Conservation (phyloP, 305 asterid genomes). For the Solanum hybrid region DNA sequence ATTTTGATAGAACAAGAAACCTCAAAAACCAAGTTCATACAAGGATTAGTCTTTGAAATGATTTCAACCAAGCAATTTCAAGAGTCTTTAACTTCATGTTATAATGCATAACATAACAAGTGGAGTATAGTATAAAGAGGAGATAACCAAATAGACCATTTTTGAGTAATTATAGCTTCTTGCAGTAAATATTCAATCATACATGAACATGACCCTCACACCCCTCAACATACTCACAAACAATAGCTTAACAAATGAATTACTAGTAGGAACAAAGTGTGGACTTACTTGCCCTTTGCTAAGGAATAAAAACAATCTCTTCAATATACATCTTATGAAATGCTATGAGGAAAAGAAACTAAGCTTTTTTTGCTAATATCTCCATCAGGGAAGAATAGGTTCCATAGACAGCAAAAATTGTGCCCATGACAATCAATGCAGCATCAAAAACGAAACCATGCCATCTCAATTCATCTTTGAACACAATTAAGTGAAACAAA, state of each 20-base stretch:
- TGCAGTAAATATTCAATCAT: neutral
- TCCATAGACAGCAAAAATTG: slow-evolving; percentile 13
- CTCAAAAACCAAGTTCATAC: neutral
- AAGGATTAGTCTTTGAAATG: neutral
- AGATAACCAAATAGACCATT: neutral
- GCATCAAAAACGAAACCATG: neutral
- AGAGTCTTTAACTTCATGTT: neutral
- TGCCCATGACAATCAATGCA: slow-evolving; percentile 10
- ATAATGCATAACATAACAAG: neutral
- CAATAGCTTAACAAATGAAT: neutral
- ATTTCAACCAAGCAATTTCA: neutral
- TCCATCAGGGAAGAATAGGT: slow-evolving; percentile 13
- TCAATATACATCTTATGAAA: neutral
- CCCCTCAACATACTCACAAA: neutral
- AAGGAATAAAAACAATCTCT: neutral
- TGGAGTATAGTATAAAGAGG: neutral
- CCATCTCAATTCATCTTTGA: slow-evolving; percentile 8
- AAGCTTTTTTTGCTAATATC: slow-evolving; percentile 3
- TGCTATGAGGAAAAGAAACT: neutral
- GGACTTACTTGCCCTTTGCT: neutral
- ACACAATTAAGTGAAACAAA: slow-evolving; percentile 15
- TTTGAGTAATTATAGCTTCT: neutral
- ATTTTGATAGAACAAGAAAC: neutral
- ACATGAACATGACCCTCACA: neutral
- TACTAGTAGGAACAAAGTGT: neutral